Evolutionary conservation across 768 basidiomycete species (phyloP), one percentile per base, ranked within the genome.

Genomic region (Leucocoprinus leucothites): DNA sequence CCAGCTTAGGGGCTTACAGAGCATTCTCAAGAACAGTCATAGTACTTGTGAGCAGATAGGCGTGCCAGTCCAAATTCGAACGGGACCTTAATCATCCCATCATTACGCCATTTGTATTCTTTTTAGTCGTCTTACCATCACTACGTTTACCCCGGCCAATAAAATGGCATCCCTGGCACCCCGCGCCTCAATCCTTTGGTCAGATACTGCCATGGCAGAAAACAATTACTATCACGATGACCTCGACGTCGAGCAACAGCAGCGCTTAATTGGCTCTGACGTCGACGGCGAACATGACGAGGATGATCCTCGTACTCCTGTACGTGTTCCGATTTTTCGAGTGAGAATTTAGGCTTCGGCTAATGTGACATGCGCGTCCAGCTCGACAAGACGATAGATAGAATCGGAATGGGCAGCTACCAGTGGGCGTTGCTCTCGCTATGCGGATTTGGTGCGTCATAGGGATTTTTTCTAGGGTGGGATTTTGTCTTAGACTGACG

Each of bases 331-430:
- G 31, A 31, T 19, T n/a, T 6, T 34, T 14, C 45, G 16, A 31
- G 28, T 21, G 22, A 13, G 38, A 11, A n/a, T 26, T 42, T 34
- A 24, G 22, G 18, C 13, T 48, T 57, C 11, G 60, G 56, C 40
- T 42, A 48, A 35, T 40, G 63, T 52, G 61, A 64, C 19, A 25
- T n/a, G 26, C 18, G 8, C 56, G 57, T 46, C 22, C 58, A 71
- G 62, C 76, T 95, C 24, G 93, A 95, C 71, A 87, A 76, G 64
- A 94, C 93, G 1, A 92, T 95, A 69, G 91, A 94, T 65, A 80
- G 84, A 38, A 94, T 95, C 64, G 93, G 92, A 25, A 91, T 96
- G 92, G 92, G 91, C 66, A 86, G 80, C 52, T 93, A 92, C 61
- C 91, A 94, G 62, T 91, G 89, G 90, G 82, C 82, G 4, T 69